These are phyloP conservation scores for Schwanniomyces sp. DNA, from an alignment of 805 yeast species.

Conservation along the genomic window DNA sequence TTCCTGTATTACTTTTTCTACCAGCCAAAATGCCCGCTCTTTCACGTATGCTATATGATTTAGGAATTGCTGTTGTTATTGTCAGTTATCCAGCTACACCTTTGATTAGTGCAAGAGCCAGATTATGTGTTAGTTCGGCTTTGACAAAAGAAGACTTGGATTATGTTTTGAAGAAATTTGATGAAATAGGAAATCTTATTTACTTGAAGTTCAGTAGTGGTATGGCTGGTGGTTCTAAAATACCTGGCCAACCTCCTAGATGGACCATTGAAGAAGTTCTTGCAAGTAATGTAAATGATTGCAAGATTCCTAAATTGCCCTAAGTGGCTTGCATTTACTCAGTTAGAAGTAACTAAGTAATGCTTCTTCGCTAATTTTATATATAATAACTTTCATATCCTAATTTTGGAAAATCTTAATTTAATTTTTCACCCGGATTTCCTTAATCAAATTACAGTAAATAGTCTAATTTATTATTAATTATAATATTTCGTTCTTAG, in stretches of 20 bases:
- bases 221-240: conserved; percentile 66
- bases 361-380: not conserved
- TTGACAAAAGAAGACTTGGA: conserved; percentile 94
- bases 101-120: conserved; percentile 80
- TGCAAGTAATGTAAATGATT: conserved; percentile 68
- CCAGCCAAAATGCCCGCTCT: conserved; percentile 96
- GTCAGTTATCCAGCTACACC: conserved; percentile 99
- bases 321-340: not conserved
- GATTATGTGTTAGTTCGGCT: conserved; percentile 90
- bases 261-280: conserved; percentile 79
- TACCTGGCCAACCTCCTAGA: conserved; percentile 60
- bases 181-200: conserved; percentile 75
- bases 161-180: conserved; percentile 64
- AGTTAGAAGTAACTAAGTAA: not conserved
- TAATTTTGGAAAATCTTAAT: not conserved
- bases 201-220: conserved; percentile 79
- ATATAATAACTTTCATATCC: not conserved
- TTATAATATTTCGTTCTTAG: not conserved
- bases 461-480: not conserved
- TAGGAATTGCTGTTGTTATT: conserved; percentile 89
- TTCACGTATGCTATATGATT: conserved; percentile 74
- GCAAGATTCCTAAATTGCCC: conserved; percentile 30
- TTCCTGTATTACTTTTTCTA: conserved; percentile 81
- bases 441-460: not conserved
- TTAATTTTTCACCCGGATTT: not conserved